Conservation (phyloP, 1,284 basidiomycete species). For the Hymenochaete sp. region DNA sequence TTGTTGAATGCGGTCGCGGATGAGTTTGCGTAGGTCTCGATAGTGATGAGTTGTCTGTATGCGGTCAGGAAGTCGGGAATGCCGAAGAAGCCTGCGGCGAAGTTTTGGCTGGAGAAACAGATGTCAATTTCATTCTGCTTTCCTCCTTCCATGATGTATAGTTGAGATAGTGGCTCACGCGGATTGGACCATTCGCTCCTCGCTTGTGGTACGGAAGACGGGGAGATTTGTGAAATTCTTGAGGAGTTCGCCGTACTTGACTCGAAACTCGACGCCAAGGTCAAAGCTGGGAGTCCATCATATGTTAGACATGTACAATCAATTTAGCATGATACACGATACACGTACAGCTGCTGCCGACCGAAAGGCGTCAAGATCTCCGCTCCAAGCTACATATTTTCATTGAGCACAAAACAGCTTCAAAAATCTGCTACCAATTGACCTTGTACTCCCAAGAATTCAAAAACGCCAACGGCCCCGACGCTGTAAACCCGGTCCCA, state of each 20-base stretch:
- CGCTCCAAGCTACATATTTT: conserved; percentile 38
- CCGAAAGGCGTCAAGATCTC: conserved; percentile 53
- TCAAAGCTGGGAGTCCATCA: conserved; percentile 30
- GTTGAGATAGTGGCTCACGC: conserved; percentile 31
- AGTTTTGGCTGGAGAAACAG: conserved; percentile 33
- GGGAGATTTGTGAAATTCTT: conserved; percentile 43
- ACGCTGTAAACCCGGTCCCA: conserved; percentile 20
- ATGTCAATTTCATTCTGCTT: not conserved
- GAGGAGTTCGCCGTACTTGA: conserved; percentile 51
- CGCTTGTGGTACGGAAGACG: conserved; percentile 53
- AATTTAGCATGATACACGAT: not conserved
- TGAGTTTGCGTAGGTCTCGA: conserved; percentile 31
- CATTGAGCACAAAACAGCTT: not conserved
- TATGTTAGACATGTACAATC: not conserved
- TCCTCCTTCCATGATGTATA: not conserved
- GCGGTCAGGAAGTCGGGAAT: conserved; percentile 38
- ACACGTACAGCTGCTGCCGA: conserved; percentile 40
- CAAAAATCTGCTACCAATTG: not conserved
- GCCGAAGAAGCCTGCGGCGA: conserved; percentile 55
- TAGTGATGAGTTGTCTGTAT: conserved; percentile 43
- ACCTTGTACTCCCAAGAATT: conserved; percentile 28
- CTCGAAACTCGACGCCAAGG: conserved; percentile 39
- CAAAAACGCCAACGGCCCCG: conserved; percentile 29
- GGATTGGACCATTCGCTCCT: conserved; percentile 46
- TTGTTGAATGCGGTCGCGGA: conserved; percentile 43